These are phyloP conservation scores for Polytolypa hystricis DNA, from an alignment of 2,329 filamentous ascomycete genomes.

Conservation along the genomic window DNA sequence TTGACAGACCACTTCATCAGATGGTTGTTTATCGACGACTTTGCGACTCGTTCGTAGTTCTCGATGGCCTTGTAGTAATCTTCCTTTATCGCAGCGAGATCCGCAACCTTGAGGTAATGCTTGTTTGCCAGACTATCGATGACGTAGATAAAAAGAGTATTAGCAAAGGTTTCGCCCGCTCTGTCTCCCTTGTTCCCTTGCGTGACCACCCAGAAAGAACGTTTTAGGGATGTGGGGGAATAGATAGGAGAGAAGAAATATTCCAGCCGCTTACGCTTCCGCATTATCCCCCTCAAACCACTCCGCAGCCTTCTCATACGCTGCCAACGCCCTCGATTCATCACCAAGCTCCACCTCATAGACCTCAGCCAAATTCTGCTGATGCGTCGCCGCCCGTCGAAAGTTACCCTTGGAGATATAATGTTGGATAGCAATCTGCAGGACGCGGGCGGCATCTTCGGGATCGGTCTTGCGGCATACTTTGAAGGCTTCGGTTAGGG, in stretches of 20 bases:
- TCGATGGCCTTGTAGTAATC: slow-evolving; percentile 79
- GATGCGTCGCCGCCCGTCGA: slow-evolving; percentile 76
- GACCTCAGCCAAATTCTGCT: slow-evolving; percentile 78
- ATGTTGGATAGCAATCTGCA: slow-evolving; percentile 69
- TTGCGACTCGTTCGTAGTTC: slow-evolving; percentile 73
- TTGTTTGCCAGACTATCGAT: slow-evolving; percentile 70
- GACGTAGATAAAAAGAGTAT: not conserved
- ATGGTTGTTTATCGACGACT: slow-evolving; percentile 71
- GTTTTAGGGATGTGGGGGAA: not conserved
- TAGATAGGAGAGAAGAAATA: not conserved
- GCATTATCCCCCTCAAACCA: slow-evolving; percentile 88
- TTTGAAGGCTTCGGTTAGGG: slow-evolving; percentile 84
- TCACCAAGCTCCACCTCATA: slow-evolving; percentile 76
- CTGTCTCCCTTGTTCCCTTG: too few relatives aligned
- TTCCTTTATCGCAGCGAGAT: slow-evolving; percentile 67
- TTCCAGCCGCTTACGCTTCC: slow-evolving; percentile 62
- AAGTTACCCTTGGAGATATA: slow-evolving; percentile 88
- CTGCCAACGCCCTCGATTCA: slow-evolving; percentile 63
- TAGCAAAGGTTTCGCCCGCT: too few relatives aligned
- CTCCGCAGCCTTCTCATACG: slow-evolving; percentile 72
- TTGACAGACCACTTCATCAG: slow-evolving; percentile 91
- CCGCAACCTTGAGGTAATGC: slow-evolving; percentile 82
- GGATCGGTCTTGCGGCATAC: slow-evolving; percentile 80
- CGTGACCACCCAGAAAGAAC: too few relatives aligned
- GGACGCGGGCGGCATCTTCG: slow-evolving; percentile 67